Percentiles rank a stretch among this genome's conserved stretches.
Conservation (phyloP, 352 stramenopile genomes). For the Phytophthora pinifolia region DNA sequence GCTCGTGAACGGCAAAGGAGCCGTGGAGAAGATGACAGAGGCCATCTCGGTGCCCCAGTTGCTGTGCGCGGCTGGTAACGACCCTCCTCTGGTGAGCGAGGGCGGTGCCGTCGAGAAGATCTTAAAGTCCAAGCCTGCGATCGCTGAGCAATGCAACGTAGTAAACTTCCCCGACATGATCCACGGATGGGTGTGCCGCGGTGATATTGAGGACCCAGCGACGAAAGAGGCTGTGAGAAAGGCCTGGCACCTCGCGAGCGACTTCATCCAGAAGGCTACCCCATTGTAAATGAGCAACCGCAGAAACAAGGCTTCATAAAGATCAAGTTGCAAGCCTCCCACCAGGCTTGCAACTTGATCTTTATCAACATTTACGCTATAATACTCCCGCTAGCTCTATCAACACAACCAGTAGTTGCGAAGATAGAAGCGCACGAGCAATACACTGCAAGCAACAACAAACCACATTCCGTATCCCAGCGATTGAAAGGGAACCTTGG, state of each 20-base stretch:
- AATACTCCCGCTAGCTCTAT: too few species aligned
- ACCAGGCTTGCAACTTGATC: too few species aligned
- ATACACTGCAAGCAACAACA: too few species aligned
- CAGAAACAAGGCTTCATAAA: too few species aligned
- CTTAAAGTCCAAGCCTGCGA: conserved; percentile 17
- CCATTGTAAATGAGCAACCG: conserved; percentile 10
- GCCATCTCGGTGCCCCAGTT: conserved; percentile 36
- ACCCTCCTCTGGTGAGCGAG: conserved; percentile 30
- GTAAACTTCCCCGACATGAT: conserved; percentile 46
- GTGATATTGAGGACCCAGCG: conserved; percentile 39
- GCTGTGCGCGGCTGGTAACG: conserved; percentile 35
- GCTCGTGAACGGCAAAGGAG: conserved; percentile 24
- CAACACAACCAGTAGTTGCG: too few species aligned
- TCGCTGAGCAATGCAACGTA: conserved; percentile 22
- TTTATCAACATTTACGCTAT: too few species aligned
- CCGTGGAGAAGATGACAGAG: conserved; percentile 30
- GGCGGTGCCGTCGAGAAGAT: conserved; percentile 34
- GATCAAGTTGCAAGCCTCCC: too few species aligned
- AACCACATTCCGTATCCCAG: too few species aligned
- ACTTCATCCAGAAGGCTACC: conserved; percentile 43
- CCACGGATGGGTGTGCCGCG: conserved; percentile 59
- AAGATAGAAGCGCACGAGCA: too few species aligned
- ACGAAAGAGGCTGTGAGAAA: conserved; percentile 43
- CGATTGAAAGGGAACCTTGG: too few species aligned
- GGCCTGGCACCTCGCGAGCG: conserved; percentile 47